Evolutionary conservation across 306 rosid species (phyloP), one percentile per base, ranked within the genome.

Genomic region (Castanea sativa): DNA sequence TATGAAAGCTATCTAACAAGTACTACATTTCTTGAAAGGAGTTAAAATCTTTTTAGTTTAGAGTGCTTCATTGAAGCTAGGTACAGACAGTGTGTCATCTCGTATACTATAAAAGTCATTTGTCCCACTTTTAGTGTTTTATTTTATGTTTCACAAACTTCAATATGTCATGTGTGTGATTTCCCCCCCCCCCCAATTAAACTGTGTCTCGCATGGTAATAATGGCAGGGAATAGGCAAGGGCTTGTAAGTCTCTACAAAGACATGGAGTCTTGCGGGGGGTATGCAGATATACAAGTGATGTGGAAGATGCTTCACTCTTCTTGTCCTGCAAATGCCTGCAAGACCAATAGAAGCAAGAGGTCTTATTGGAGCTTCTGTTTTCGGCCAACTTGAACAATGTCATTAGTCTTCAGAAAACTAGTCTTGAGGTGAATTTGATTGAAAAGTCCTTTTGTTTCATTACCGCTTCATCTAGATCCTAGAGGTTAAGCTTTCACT

Each of bases 301-400:
- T 94, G 99, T 94, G 97, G 98, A 86, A 87, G 87, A 92, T 95
- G 73, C 82, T 95, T 77, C 97, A 95, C 56, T 90, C 94, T 80
- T 88, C 87, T 73, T 78, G 83, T 75, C 67, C 89, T 74, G 90
- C 78, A 71, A 65, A 64, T 67, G 78, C 65, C 35, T 58, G 63
- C 69, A 78, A 35, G 76, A 85, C 52, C 71, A 76, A 56, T 29
- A 77, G 61, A 38, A 78, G 43, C 43, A 82, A 69, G 20, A 76
- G 76, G 19, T 76, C 85, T 56, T 74, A 65, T 55, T 84, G 89
- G 87, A 65, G 78, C 69, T 70, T 83, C 45, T 85, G 90, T 80
- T 89, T 86, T 74, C 75, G 80, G 69, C 82, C 89, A 29, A 72
- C 86, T 49, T 87, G 85, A 87, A 35, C 19, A 76, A 27, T 19